A percentile compares a stretch with the other conserved stretches of the same genome.
phyloP scores from a whole-genome alignment of 306 rosid species.

The Quercus berberidifolia region DNA sequence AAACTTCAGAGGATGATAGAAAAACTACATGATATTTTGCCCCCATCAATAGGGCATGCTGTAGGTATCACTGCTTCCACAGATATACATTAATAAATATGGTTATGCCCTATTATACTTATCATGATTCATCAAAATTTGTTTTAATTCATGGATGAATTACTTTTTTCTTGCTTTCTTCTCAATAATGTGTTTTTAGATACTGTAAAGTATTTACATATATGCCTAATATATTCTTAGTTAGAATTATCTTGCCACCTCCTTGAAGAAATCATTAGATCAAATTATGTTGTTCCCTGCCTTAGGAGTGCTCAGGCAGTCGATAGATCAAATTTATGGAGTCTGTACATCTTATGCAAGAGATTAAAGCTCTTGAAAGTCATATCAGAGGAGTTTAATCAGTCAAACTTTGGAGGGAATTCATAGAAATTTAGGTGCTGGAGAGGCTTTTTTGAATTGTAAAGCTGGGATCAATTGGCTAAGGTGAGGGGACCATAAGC shows the following conservation, averaged over 20 bases:
- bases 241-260: neutral
- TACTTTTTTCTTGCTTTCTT: neutral
- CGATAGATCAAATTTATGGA: too few relatives aligned
- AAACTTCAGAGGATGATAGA: slow-evolving; percentile 58
- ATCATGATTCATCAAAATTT: neutral
- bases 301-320: neutral
- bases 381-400: too few relatives aligned
- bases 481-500: too few relatives aligned
- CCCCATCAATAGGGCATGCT: slow-evolving; percentile 47
- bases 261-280: neutral
- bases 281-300: neutral
- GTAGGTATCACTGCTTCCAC: slow-evolving; percentile 28
- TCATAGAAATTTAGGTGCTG: too few relatives aligned
- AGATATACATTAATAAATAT: neutral
- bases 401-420: too few relatives aligned
- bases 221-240: neutral
- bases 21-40: slow-evolving; percentile 54
- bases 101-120: neutral
- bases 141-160: neutral
- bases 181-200: neutral
- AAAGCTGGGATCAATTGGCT: too few relatives aligned
- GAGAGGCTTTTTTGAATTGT: too few relatives aligned
- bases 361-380: too few relatives aligned
- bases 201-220: neutral
- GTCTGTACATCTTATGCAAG: too few relatives aligned